Conservation (phyloP, 441 rosid species). For the Brassica hybrid region DNA sequence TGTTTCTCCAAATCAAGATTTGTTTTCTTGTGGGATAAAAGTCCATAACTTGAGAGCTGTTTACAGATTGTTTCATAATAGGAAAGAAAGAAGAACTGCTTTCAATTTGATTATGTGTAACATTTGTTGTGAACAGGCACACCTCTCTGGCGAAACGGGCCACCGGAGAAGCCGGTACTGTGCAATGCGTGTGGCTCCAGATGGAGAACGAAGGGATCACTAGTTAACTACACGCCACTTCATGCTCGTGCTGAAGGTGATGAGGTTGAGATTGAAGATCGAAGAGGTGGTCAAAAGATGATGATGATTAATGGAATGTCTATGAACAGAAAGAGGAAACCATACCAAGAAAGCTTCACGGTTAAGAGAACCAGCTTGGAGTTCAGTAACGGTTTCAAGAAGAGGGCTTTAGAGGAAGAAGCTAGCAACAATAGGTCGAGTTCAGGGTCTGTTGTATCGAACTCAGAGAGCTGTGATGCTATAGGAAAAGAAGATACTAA, state of each 20-base stretch:
- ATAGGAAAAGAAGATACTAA: too few relatives aligned
- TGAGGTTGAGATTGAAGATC: constrained; percentile 67
- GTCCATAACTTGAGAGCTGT: constrained; percentile 20
- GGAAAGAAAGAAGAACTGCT: background rate
- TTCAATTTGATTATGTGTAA: background rate
- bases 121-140: constrained; percentile 54
- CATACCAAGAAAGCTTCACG: constrained; percentile 47
- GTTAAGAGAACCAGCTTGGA: too few relatives aligned
- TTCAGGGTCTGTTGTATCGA: constrained; percentile 96
- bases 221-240: constrained; percentile 91
- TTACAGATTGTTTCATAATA: background rate
- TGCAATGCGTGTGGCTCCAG: constrained; percentile 99
- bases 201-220: constrained; percentile 97
- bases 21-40: background rate
- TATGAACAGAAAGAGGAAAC: constrained; percentile 74
- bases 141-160: constrained; percentile 99
- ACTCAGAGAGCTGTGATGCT: constrained; percentile 92
- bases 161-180: constrained; percentile 97
- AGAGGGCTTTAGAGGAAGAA: constrained; percentile 74
- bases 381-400: constrained; percentile 60
- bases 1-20: constrained; percentile 48
- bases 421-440: constrained; percentile 90
- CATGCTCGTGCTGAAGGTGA: constrained; percentile 85
- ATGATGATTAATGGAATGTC: constrained; percentile 52
- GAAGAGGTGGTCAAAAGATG: constrained; percentile 55